A percentile compares a stretch with the other conserved stretches of the same genome.
phyloP scores from a whole-genome alignment of 208 protist genomes.

The Leishmania tarentolae region DNA sequence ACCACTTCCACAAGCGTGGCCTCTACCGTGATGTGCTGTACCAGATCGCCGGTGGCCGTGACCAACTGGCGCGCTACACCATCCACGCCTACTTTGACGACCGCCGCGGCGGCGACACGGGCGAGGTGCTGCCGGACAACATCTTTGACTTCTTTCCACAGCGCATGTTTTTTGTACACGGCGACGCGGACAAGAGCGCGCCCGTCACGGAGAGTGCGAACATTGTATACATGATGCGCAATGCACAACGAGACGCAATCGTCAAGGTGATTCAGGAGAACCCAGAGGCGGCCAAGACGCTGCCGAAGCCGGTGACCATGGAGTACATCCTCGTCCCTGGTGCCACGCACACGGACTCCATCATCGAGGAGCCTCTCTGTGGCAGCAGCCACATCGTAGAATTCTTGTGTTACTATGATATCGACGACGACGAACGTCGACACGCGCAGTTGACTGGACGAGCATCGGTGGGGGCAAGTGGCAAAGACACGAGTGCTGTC shows the following conservation, averaged over 20 bases:
- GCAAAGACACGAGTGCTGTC: background rate
- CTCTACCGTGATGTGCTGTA: constrained; percentile 67
- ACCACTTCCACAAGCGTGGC: constrained; percentile 63
- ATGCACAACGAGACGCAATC: constrained; percentile 58
- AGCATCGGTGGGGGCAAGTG: background rate
- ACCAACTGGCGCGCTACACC: constrained; percentile 55
- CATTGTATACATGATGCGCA: constrained; percentile 66
- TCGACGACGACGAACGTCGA: constrained; percentile 32
- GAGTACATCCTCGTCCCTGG: constrained; percentile 73
- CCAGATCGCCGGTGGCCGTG: constrained; percentile 55
- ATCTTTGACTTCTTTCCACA: constrained; percentile 83
- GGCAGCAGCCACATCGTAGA: constrained; percentile 69
- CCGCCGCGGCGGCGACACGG: constrained; percentile 35
- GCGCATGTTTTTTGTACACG: constrained; percentile 85
- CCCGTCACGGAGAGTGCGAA: constrained; percentile 80
- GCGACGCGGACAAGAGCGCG: constrained; percentile 77
- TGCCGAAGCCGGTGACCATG: constrained; percentile 47
- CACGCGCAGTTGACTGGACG: constrained; percentile 28
- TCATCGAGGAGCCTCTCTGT: constrained; percentile 82
- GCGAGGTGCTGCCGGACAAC: constrained; percentile 79
- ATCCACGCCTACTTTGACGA: constrained; percentile 76
- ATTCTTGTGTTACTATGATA: constrained; percentile 68
- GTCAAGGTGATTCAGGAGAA: constrained; percentile 26
- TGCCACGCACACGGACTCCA: constrained; percentile 80
- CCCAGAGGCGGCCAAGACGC: constrained; percentile 26